Evolutionary conservation across 495 filamentous ascomycete genomes (phyloP).

Genomic region (Paragyromitra xinjiangensis): DNA sequence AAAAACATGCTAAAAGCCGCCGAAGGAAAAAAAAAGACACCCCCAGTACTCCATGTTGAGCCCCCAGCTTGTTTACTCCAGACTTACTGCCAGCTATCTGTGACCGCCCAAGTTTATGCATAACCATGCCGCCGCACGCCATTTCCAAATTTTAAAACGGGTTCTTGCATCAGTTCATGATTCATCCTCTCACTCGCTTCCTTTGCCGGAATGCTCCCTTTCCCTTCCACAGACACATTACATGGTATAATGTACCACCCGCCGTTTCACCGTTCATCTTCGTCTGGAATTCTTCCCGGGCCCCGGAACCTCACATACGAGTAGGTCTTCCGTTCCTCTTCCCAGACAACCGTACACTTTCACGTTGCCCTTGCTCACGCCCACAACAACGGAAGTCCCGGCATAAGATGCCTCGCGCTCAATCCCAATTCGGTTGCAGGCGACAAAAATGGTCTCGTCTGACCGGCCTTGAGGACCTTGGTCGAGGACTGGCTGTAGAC

Average conservation of each 20-base stretch:
- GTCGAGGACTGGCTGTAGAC: conserved; percentile 76
- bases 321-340: conserved; percentile 70
- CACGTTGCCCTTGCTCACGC: conserved; percentile 72
- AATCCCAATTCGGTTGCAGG: conserved; percentile 80
- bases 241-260: conserved; percentile 24
- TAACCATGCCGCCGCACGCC: conserved; percentile 36
- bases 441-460: conserved; percentile 75
- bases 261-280: conserved; percentile 24
- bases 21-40: conserved; percentile 35
- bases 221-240: conserved; percentile 24
- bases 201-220: conserved; percentile 15
- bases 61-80: conserved; percentile 27
- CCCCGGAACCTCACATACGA: conserved; percentile 61
- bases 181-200: conserved; percentile 30
- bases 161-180: conserved; percentile 46
- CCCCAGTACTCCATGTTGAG: conserved; percentile 42
- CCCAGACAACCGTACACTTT: conserved; percentile 74
- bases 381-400: conserved; percentile 83
- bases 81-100: conserved; percentile 25
- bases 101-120: conserved; percentile 41
- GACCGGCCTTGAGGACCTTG: conserved; percentile 59
- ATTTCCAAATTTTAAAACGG: conserved; percentile 41
- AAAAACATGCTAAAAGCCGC: conserved; percentile 28
- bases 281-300: conserved; percentile 43
- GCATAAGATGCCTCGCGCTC: conserved; percentile 78